These are phyloP conservation scores for Bryoerythrophyllum caledonicum DNA, from an alignment of 225 moss, liverwort and hornwort genomes.

Conservation along the genomic window DNA sequence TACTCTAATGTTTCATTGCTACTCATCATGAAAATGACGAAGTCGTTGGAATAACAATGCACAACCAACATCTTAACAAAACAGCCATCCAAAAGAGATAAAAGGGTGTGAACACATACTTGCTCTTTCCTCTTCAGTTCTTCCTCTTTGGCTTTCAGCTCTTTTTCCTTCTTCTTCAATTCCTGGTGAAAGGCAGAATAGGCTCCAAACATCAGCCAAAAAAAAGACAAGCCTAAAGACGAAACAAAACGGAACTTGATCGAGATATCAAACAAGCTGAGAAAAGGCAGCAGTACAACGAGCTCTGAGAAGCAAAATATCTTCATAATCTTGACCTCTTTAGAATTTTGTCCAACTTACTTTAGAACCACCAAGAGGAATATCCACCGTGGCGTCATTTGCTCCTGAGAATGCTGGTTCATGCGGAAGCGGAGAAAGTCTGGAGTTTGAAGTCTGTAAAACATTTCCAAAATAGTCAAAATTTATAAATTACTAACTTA, in stretches of 20 bases:
- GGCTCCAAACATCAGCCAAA: background rate
- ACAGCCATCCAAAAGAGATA: constrained; percentile 12
- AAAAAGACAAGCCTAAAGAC: background rate
- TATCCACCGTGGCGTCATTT: constrained; percentile 93
- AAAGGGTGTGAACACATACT: constrained; percentile 42
- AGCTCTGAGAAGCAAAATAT: constrained; percentile 13
- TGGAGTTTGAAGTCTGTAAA: constrained; percentile 71
- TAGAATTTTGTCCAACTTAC: constrained; percentile 37
- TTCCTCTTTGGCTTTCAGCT: constrained; percentile 81
- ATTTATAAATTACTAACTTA: background rate
- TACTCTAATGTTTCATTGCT: background rate
- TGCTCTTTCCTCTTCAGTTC: constrained; percentile 83
- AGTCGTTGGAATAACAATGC: background rate
- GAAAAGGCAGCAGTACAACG: background rate
- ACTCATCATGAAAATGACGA: background rate
- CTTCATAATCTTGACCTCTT: background rate
- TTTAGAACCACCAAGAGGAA: constrained; percentile 87
- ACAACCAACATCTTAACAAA: constrained; percentile 2
- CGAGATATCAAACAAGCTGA: background rate
- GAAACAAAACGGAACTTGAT: background rate
- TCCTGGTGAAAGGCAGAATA: constrained; percentile 53
- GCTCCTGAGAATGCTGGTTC: constrained; percentile 75
- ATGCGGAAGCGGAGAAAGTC: constrained; percentile 85
- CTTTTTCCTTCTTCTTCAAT: constrained; percentile 83
- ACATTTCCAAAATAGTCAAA: constrained; percentile 45